phyloP scores from a whole-genome alignment of 495 filamentous ascomycete species.

The Lentithecium fluviatile region DNA sequence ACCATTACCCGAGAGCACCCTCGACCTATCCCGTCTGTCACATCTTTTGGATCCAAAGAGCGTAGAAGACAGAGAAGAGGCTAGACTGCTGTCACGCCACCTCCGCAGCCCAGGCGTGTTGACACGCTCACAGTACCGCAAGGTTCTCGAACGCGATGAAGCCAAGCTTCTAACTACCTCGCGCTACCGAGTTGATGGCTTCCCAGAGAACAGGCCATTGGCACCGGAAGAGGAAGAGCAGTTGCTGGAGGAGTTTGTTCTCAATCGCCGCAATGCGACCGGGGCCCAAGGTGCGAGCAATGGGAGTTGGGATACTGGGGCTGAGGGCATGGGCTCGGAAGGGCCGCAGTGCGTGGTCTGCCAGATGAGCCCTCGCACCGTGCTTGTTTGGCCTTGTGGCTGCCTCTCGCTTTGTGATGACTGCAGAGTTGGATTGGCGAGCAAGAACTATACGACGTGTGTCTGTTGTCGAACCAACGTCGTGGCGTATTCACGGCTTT shows the following conservation, averaged over 20 bases:
- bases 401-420: conserved; percentile 94
- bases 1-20: conserved; percentile 56
- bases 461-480: conserved; percentile 89
- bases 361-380: conserved; percentile 78
- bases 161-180: conserved; percentile 62
- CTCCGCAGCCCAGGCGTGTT: conserved; percentile 66
- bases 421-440: conserved; percentile 85
- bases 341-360: conserved; percentile 93
- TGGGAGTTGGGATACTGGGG: conserved; percentile 63
- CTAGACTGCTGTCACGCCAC: conserved; percentile 77
- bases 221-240: conserved; percentile 73
- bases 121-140: conserved; percentile 75
- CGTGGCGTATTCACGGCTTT: conserved; percentile 81
- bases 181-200: conserved; percentile 39
- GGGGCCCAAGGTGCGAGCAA: conserved; percentile 18
- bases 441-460: conserved; percentile 95
- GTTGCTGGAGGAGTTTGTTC: conserved; percentile 78
- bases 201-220: conserved; percentile 34
- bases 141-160: conserved; percentile 62
- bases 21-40: conserved; percentile 70
- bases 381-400: conserved; percentile 95
- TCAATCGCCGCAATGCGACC: conserved; percentile 53
- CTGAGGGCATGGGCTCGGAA: conserved; percentile 65
- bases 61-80: conserved; percentile 74
- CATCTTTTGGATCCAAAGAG: conserved; percentile 80